phyloP scores from a whole-genome alignment of 2,329 filamentous ascomycete species.

The Alternaria longipes region DNA sequence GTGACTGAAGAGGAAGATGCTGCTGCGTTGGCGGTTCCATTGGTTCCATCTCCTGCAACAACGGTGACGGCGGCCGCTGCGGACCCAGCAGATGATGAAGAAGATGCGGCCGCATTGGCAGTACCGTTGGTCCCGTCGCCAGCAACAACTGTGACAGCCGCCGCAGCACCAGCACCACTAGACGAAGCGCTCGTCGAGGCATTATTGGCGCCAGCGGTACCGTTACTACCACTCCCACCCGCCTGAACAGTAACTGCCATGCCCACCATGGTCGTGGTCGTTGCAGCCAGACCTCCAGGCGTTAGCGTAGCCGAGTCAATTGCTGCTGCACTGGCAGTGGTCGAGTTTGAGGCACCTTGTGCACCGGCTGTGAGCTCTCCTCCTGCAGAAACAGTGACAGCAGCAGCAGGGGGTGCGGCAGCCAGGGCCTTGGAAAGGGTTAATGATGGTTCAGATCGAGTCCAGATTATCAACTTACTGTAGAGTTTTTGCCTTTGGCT shows the following conservation, averaged over 20 bases:
- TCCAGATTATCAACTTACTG: slow-evolving; percentile 19
- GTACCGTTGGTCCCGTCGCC: slow-evolving; percentile 15
- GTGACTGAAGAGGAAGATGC: slow-evolving; percentile 22
- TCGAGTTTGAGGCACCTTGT: slow-evolving; percentile 14
- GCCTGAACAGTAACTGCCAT: slow-evolving; percentile 32
- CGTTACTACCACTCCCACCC: slow-evolving; percentile 8
- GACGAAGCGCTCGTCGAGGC: not conserved
- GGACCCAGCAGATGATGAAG: slow-evolving; percentile 4
- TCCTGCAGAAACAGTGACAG: slow-evolving; percentile 26
- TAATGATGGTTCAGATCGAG: not conserved
- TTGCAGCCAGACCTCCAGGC: slow-evolving; percentile 30
- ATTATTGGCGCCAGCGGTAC: slow-evolving; percentile 6
- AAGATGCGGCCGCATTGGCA: slow-evolving; percentile 27
- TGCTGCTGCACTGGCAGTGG: slow-evolving; percentile 22
- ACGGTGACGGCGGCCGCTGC: slow-evolving; percentile 22
- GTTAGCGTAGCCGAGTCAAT: slow-evolving; percentile 35
- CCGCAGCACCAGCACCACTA: slow-evolving; percentile 4
- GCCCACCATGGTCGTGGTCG: slow-evolving; percentile 28
- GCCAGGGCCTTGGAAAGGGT: not conserved
- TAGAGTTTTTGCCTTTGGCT: slow-evolving; percentile 19
- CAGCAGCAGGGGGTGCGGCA: slow-evolving; percentile 8
- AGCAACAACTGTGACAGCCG: slow-evolving; percentile 34
- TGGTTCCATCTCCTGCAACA: slow-evolving; percentile 24
- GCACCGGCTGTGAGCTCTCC: slow-evolving; percentile 21
- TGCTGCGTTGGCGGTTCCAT: slow-evolving; percentile 21